Evolutionary conservation across 2,329 filamentous ascomycete genomes (phyloP), one percentile per base, ranked within the genome.

Genomic region (Madurella mycetomatis): DNA sequence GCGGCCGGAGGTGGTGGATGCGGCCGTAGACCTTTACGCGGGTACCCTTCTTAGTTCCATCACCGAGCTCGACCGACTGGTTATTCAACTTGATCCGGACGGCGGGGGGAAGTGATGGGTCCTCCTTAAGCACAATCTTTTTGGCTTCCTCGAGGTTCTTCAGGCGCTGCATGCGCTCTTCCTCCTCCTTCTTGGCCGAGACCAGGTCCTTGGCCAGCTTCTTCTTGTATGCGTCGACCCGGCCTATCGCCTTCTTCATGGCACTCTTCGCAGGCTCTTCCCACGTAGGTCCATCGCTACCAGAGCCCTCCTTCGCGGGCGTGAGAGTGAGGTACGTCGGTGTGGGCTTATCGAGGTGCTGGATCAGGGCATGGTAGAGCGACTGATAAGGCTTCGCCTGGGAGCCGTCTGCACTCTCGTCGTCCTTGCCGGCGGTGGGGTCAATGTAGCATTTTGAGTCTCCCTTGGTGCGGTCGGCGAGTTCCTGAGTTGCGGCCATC

Each of bases 211-310:
- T 91, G 64, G 82, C 82, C 43, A 87, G 80, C 79, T 95, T 95
- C 80, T 90, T 92, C 81, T 90, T 88, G 72, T 89, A 84, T 60
- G 80, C 78, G 62, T 90, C 88, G 60, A 84, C 84, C 60, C 84
- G 84, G 70, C 84, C 85, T 75, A 83, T 83, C 4, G 87, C 88
- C 74, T 95, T 95, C 78, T 95, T 96, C 68, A 90, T 71, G 18
- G 89, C 90, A 56, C 87, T 88, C 76, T 94, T 95, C 57, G 88
- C 86, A 17, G 84, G 87, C 52, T 87, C 85, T 75, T 92, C 92
- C 87, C 87, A 96, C 64, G 84, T 80, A 60, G 86, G 72, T 60
- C 83, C 80, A 51, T 79, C 79, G 51, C 79, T n/a, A 8, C 30
- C 76, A 60, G 80, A 78, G 64, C 90, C 88, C 58, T 84, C 84